Evolutionary conservation across 176 grass and related monocot genomes (phyloP).

Genomic region (Hyparrhenia diplandra): DNA sequence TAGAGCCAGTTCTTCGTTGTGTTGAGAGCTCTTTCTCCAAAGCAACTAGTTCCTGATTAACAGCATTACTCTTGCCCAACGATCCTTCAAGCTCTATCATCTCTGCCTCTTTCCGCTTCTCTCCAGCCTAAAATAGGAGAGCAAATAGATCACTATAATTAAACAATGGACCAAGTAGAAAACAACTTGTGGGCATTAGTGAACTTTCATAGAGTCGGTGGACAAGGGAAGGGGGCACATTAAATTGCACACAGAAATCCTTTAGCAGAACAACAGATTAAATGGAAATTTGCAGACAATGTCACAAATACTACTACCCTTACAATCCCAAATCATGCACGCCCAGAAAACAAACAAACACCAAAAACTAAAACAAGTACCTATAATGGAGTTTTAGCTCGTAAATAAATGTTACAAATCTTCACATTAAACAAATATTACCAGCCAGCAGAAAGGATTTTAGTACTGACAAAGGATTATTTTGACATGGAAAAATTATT

Average conservation of each 20-base stretch:
- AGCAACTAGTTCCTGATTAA: slow-evolving; percentile 74
- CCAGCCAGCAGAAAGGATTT: neutral
- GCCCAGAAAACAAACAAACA: neutral
- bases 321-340: slow-evolving; percentile 8
- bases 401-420: neutral
- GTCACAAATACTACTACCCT: neutral
- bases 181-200: neutral
- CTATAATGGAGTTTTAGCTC: neutral
- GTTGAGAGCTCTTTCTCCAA: slow-evolving; percentile 87
- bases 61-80: slow-evolving; percentile 70
- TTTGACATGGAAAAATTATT: neutral
- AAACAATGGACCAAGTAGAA: neutral
- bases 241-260: neutral
- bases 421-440: neutral
- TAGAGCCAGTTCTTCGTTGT: slow-evolving; percentile 62
- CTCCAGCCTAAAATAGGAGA: slow-evolving; percentile 65
- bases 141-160: slow-evolving; percentile 21
- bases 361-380: neutral
- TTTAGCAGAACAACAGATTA: neutral
- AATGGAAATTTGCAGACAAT: neutral
- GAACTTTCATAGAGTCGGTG: neutral
- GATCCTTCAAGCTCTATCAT: slow-evolving; percentile 92
- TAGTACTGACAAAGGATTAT: neutral
- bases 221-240: neutral
- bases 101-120: slow-evolving; percentile 94